Evolutionary conservation across 495 filamentous ascomycete genomes (phyloP).

Genomic region (Podospora fimiseda): DNA sequence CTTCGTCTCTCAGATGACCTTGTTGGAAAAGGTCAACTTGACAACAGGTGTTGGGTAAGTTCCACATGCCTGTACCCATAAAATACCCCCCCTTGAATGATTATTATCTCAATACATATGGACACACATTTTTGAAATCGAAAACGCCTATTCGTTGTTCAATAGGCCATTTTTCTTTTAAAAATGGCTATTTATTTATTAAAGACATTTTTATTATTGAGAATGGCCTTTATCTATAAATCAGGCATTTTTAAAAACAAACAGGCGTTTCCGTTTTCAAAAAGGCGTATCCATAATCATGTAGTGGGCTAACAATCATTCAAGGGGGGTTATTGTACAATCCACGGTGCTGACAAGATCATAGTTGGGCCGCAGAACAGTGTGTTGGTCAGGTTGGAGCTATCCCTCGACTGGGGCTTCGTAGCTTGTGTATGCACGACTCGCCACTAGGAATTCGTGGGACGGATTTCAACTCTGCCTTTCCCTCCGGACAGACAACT

Average conservation of each 20-base stretch:
- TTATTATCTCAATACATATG: too few relatives aligned
- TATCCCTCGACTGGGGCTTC: constrained; percentile 72
- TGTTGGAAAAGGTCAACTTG: constrained; percentile 87
- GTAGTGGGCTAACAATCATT: too few relatives aligned
- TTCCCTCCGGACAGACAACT: constrained; percentile 73
- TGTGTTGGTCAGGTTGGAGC: constrained; percentile 75
- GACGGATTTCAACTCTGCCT: constrained; percentile 71
- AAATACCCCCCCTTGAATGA: not conserved
- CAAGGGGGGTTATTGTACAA: too few relatives aligned
- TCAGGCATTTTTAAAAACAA: too few relatives aligned
- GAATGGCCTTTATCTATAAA: too few relatives aligned
- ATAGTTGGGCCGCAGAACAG: constrained; percentile 65
- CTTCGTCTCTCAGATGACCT: constrained; percentile 77
- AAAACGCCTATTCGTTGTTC: too few relatives aligned
- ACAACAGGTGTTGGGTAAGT: constrained; percentile 77
- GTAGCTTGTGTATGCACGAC: constrained; percentile 82
- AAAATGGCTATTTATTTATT: too few relatives aligned
- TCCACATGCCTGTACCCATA: not conserved
- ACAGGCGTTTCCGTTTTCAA: too few relatives aligned
- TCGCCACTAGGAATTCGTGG: constrained; percentile 77
- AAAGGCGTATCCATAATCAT: too few relatives aligned
- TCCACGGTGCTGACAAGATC: constrained; percentile 23
- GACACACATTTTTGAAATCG: too few relatives aligned
- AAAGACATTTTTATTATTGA: too few relatives aligned
- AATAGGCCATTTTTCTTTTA: too few relatives aligned